Evolutionary conservation across 2,329 filamentous ascomycete genomes (phyloP).

Genomic region (Tolypocladium tropicale): DNA sequence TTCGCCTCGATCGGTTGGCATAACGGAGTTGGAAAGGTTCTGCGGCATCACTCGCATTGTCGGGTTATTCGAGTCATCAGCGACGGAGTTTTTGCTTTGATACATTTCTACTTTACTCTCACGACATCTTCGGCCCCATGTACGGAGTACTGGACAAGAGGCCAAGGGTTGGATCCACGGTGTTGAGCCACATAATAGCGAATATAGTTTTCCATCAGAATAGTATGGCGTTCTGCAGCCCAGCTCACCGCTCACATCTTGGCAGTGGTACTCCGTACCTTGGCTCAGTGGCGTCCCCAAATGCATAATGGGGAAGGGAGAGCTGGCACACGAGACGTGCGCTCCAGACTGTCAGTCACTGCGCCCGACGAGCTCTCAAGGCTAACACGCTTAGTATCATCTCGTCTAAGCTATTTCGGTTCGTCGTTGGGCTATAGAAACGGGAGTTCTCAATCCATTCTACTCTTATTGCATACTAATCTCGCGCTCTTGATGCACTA

Average conservation of each 20-base stretch:
- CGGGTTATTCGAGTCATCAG: conserved; percentile 19
- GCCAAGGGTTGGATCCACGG: background rate
- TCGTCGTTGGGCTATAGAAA: background rate
- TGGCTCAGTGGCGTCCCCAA: no score
- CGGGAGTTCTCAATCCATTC: background rate
- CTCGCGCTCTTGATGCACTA: background rate
- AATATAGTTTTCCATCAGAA: background rate
- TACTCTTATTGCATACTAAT: background rate
- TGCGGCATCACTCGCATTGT: conserved; percentile 1
- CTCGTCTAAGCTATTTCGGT: background rate
- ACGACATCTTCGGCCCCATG: background rate
- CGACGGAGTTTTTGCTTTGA: conserved; percentile 26
- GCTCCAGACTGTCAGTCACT: no score
- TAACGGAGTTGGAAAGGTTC: background rate
- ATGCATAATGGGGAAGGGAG: no score
- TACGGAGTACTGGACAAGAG: background rate
- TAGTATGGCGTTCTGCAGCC: background rate
- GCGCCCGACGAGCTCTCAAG: no score
- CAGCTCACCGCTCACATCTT: no score
- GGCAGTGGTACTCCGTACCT: no score
- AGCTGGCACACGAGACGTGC: no score
- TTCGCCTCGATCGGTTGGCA: background rate
- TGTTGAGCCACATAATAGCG: background rate
- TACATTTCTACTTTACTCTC: conserved; percentile 2
- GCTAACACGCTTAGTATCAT: background rate